phyloP scores from a whole-genome alignment of 768 basidiomycete species.

The Cystofilobasidium bisporidii region DNA sequence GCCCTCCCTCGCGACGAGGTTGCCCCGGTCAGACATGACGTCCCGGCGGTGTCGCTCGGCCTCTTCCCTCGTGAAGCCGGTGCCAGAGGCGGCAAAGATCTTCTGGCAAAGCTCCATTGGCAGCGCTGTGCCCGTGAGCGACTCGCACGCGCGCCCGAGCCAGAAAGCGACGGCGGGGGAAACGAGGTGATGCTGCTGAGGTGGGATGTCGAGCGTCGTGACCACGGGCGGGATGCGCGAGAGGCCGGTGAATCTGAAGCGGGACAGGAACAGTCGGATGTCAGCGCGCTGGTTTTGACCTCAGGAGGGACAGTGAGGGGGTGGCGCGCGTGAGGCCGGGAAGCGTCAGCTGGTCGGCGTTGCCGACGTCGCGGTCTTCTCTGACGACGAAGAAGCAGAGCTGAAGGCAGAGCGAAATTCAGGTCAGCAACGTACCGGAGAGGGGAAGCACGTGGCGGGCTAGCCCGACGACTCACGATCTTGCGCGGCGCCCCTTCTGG shows the following conservation, averaged over 20 bases:
- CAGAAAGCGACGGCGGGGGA: conserved; percentile 10
- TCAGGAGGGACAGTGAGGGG: neutral
- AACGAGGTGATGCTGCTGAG: conserved; percentile 16
- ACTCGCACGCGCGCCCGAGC: conserved; percentile 12
- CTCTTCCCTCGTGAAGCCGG: conserved; percentile 9
- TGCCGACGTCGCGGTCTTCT: conserved; percentile 7
- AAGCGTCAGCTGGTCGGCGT: conserved; percentile 3
- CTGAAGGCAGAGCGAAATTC: neutral
- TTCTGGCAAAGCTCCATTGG: conserved; percentile 10
- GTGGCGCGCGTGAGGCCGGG: conserved; percentile 13
- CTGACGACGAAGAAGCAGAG: conserved; percentile 27
- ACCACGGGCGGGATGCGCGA: neutral
- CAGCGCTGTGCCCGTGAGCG: neutral
- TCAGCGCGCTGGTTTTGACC: neutral
- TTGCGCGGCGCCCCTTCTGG: conserved; percentile 7
- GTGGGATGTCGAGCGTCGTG: conserved; percentile 17
- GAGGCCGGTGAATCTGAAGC: conserved; percentile 13
- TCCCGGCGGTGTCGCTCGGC: conserved; percentile 17
- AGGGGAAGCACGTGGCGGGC: too few relatives aligned
- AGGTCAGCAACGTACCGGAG: neutral
- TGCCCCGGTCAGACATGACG: conserved; percentile 20
- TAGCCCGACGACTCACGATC: conserved; percentile 10
- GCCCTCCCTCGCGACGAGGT: neutral
- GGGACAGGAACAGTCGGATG: neutral
- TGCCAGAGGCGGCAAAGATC: neutral